Conservation (phyloP, 768 basidiomycete species). For the Daedalea quercina region DNA sequence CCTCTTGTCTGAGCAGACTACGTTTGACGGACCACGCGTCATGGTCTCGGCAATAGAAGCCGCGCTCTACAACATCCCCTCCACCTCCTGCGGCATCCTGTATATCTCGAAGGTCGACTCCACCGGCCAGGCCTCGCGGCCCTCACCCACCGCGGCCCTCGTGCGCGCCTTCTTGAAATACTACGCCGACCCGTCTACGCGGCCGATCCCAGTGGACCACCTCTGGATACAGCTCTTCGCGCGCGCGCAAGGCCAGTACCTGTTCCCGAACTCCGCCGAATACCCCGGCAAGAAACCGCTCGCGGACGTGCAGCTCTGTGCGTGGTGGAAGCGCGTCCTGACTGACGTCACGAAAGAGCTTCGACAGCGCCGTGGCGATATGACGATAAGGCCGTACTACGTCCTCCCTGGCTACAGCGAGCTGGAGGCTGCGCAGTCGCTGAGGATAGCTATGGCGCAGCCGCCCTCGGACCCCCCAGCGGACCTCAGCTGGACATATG, state of each 20-base stretch:
- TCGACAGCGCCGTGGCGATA: slow-evolving; percentile 18
- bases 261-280: slow-evolving; percentile 85
- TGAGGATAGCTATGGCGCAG: slow-evolving; percentile 33
- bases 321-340: slow-evolving; percentile 87
- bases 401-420: slow-evolving; percentile 65
- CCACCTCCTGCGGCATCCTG: slow-evolving; percentile 62
- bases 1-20: slow-evolving; percentile 59
- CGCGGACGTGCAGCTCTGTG: slow-evolving; percentile 73
- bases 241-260: slow-evolving; percentile 82
- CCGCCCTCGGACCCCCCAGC: slow-evolving; percentile 8
- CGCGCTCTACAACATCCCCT: slow-evolving; percentile 64
- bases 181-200: slow-evolving; percentile 56
- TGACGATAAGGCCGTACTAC: slow-evolving; percentile 42
- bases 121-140: slow-evolving; percentile 63
- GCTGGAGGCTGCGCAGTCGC: slow-evolving; percentile 55
- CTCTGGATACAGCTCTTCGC: slow-evolving; percentile 89
- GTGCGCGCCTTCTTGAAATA: slow-evolving; percentile 58
- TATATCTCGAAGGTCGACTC: slow-evolving; percentile 95
- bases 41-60: slow-evolving; percentile 80
- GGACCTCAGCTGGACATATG: slow-evolving; percentile 55
- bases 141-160: slow-evolving; percentile 65
- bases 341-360: slow-evolving; percentile 45
- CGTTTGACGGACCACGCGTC: slow-evolving; percentile 43
- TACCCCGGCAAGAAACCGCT: slow-evolving; percentile 64
- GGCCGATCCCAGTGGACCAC: slow-evolving; percentile 49